phyloP scores from a whole-genome alignment of 1,139 yeast species.

The Pichia sp. region DNA sequence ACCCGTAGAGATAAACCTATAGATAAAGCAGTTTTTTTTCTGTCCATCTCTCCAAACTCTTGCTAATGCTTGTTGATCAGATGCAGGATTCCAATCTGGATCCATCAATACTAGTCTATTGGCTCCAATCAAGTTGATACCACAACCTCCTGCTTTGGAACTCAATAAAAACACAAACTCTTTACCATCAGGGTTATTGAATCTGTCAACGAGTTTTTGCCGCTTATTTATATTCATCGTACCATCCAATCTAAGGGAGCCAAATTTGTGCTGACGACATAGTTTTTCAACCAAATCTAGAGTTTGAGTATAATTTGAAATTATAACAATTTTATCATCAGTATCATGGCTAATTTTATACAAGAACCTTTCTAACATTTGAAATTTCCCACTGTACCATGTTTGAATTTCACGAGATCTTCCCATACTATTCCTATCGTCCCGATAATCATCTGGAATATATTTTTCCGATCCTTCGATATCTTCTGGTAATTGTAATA shows the following conservation, averaged over 20 bases:
- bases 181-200: constrained; percentile 82
- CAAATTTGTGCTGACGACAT: constrained; percentile 72
- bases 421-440: constrained; percentile 31
- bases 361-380: constrained; percentile 65
- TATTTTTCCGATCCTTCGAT: constrained; percentile 58
- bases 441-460: constrained; percentile 69
- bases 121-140: constrained; percentile 94
- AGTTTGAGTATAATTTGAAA: constrained; percentile 92
- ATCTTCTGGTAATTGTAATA: constrained; percentile 69
- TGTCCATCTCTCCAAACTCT: constrained; percentile 99
- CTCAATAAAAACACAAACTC: constrained; percentile 86
- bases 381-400: constrained; percentile 56
- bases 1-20: constrained; percentile 89
- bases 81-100: constrained; percentile 99
- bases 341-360: constrained; percentile 71
- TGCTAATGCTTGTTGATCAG: constrained; percentile 96
- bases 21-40: constrained; percentile 91
- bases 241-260: constrained; percentile 83
- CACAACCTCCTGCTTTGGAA: constrained; percentile 99
- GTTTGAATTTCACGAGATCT: constrained; percentile 52
- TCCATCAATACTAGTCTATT: constrained; percentile 82
- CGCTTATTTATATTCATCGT: constrained; percentile 87
- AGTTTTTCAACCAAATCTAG: constrained; percentile 80
- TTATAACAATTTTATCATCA: constrained; percentile 87
- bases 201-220: constrained; percentile 83